These are phyloP conservation scores for Sporothrix protearum DNA, from an alignment of 2,329 filamentous ascomycete genomes.

Conservation along the genomic window DNA sequence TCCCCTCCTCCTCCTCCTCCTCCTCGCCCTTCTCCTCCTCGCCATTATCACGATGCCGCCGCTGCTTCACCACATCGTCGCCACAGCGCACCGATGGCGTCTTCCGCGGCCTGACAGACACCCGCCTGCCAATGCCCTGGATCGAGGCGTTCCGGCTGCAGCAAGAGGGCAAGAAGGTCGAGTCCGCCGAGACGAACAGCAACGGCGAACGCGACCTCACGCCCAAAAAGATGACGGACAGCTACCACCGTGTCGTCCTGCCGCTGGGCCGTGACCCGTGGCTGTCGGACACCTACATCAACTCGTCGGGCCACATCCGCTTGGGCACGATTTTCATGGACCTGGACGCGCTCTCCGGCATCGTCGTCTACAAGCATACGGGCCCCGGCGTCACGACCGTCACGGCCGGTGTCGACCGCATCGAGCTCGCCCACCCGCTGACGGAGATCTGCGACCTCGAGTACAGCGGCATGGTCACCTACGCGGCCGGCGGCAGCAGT, in stretches of 20 bases:
- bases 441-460: conserved; percentile 77
- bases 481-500: conserved; percentile 68
- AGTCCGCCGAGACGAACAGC: conserved; percentile 28
- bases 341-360: conserved; percentile 70
- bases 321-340: conserved; percentile 76
- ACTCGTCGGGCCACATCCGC: conserved; percentile 69
- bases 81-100: conserved; percentile 37
- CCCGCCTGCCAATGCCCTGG: conserved; percentile 54
- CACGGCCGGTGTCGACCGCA: conserved; percentile 49
- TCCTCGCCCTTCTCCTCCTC: conserved; percentile 26
- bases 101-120: conserved; percentile 38
- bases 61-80: conserved; percentile 22
- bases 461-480: conserved; percentile 60
- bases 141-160: conserved; percentile 62
- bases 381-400: conserved; percentile 53
- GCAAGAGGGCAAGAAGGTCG: conserved; percentile 40
- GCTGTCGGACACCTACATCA: conserved; percentile 74
- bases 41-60: conserved; percentile 29
- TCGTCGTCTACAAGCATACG: conserved; percentile 69
- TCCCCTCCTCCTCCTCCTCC: conserved; percentile 31
- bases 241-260: conserved; percentile 63
- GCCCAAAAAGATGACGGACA: conserved; percentile 68
- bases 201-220: conserved; percentile 51
- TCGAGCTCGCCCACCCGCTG: conserved; percentile 63
- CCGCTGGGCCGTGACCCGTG: conserved; percentile 71